Percentiles rank a stretch among this genome's conserved stretches.
Evolutionary conservation across 306 rosid genomes (phyloP).

Genomic region (Casuarina cunninghamiana): DNA sequence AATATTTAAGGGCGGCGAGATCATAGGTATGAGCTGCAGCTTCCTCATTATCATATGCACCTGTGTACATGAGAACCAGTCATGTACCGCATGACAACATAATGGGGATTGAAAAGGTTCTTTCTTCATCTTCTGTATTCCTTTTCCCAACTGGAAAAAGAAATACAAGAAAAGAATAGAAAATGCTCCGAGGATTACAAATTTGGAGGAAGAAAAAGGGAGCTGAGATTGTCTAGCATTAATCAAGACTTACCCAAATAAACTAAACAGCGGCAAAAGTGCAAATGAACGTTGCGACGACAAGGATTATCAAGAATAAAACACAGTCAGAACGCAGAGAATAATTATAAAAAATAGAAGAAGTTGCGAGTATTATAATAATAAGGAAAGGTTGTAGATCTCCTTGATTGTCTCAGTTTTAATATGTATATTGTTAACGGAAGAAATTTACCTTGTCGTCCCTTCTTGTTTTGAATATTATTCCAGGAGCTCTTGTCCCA

Average conservation of each 20-base stretch:
- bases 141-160: not conserved
- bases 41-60: conserved; percentile 87
- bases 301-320: conserved; percentile 48
- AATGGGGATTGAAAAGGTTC: conserved; percentile 11
- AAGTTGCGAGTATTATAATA: not conserved
- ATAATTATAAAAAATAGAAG: not conserved
- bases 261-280: conserved; percentile 68
- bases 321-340: conserved; percentile 54
- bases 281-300: conserved; percentile 60
- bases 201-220: not conserved
- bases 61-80: conserved; percentile 21
- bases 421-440: not conserved
- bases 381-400: conserved; percentile 39
- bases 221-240: conserved; percentile 16
- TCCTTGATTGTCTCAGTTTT: conserved; percentile 41
- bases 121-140: not conserved
- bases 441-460: conserved; percentile 72
- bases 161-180: not conserved
- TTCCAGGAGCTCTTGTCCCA: conserved; percentile 98
- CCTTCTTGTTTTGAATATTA: conserved; percentile 80
- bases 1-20: conserved; percentile 93
- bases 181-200: not conserved
- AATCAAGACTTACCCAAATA: conserved; percentile 75
- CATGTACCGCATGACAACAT: conserved; percentile 6
- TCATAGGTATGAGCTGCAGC: conserved; percentile 92